Evolutionary conservation across 495 filamentous ascomycete genomes (phyloP).

Genomic region (Neurospora intermedia): DNA sequence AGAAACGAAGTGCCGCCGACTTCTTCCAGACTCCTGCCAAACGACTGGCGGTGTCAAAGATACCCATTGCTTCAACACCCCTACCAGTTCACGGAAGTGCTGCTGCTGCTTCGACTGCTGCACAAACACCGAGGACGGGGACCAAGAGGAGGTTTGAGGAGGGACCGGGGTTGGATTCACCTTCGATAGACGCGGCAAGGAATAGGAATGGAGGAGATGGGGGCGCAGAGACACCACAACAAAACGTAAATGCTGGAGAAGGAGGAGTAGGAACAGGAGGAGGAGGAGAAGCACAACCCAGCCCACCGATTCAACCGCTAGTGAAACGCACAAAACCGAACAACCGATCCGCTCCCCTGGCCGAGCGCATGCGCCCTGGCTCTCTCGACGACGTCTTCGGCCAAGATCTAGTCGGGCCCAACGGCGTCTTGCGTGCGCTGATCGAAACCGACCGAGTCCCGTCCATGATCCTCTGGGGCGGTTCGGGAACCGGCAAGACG

Average conservation of each 20-base stretch:
- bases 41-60: constrained; percentile 26
- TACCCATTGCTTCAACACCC: constrained; percentile 12
- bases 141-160: constrained; percentile 35
- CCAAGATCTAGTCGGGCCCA: constrained; percentile 78
- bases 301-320: constrained; percentile 17
- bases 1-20: constrained; percentile 47
- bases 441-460: constrained; percentile 82
- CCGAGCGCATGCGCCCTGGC: constrained; percentile 85
- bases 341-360: constrained; percentile 68
- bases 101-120: constrained; percentile 8
- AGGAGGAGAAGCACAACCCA: constrained; percentile 11
- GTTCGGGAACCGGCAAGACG: constrained; percentile 88
- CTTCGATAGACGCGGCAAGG: constrained; percentile 15
- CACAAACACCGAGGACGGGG: background rate
- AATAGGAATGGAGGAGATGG: background rate
- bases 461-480: constrained; percentile 93
- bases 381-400: constrained; percentile 80
- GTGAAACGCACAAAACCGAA: constrained; percentile 50
- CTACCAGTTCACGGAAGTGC: constrained; percentile 14
- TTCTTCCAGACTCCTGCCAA: constrained; percentile 70
- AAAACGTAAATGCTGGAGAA: background rate
- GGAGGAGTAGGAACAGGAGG: background rate
- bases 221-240: constrained; percentile 2
- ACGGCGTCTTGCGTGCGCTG: constrained; percentile 77
- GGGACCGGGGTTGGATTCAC: constrained; percentile 23